Conservation (phyloP, 1,139 yeast genomes). For the Neolecta irregularis region DNA sequence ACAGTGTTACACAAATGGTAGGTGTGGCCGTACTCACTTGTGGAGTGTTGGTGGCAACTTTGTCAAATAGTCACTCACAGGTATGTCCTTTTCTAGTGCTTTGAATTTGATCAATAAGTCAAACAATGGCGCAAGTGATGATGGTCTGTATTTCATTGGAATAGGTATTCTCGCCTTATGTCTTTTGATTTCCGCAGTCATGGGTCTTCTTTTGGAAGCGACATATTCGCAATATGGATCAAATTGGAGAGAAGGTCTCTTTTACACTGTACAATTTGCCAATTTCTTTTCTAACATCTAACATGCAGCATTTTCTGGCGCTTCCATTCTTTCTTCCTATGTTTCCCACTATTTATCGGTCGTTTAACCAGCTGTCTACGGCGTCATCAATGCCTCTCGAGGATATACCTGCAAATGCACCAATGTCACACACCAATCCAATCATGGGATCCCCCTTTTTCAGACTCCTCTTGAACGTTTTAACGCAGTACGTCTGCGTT, state of each 20-base stretch:
- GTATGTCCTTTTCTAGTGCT: constrained; percentile 1
- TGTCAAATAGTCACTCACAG: constrained; percentile 15
- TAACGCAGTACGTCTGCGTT: constrained; percentile 50
- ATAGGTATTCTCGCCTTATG: constrained; percentile 32
- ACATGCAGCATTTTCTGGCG: constrained; percentile 34
- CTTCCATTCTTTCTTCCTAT: constrained; percentile 39
- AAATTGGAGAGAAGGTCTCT: constrained; percentile 50
- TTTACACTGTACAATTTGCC: constrained; percentile 28
- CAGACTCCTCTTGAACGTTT: constrained; percentile 31
- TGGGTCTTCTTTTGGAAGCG: constrained; percentile 42
- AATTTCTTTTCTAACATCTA: not conserved
- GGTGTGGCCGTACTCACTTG: constrained; percentile 39
- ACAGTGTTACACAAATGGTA: constrained; percentile 32
- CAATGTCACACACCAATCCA: constrained; percentile 4
- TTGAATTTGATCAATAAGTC: constrained; percentile 15
- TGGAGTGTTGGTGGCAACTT: constrained; percentile 43
- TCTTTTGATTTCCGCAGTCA: constrained; percentile 36
- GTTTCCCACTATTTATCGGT: constrained; percentile 18
- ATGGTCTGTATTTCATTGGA: constrained; percentile 27
- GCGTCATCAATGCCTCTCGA: constrained; percentile 11
- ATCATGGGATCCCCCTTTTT: constrained; percentile 7
- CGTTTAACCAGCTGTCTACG: constrained; percentile 15
- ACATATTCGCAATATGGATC: constrained; percentile 37
- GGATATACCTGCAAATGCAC: not conserved
- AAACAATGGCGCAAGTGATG: constrained; percentile 1